Base-by-base conservation (phyloP, 1,284 basidiomycete species). In the Irpex lacteus region DNA sequence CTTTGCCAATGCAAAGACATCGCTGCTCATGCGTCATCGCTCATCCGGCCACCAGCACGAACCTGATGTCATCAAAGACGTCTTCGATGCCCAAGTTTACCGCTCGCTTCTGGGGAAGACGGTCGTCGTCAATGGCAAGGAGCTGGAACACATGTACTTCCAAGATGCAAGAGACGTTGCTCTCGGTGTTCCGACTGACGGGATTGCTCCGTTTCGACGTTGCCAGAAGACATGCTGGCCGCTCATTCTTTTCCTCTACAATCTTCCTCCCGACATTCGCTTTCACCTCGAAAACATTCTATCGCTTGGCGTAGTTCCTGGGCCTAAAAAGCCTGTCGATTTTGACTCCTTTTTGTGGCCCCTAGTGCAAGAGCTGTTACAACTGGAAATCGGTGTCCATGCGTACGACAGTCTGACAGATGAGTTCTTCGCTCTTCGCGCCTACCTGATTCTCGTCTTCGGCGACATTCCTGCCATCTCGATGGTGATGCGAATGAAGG, bases 381-480 rank as follows among this genome's bases (percentile, higher is more conserved):
- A 71, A 8, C 75, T 83, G 0, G 70, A 71, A 0, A 6, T 63
- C 1, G 81, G 81, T 3, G 71, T 82, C 2, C 36, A 44, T 1
- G 72, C 78, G 0, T 80, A 72, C 49, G 76, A 83, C 66, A 62
- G 65, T 0, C 13, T 18, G 9, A 52, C 49, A 9, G 38, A 19
- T 21, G 19, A 19, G 7, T n/a, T 7, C 13, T 75, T 5, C 81
- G 81, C 61, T 47, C 63, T 1, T 71, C 84, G 0, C 75, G 66
- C 44, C 80, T 79, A 0, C 80, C 75, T 61, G 73, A 80, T 82
- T 7, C 60, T 80, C 5, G 73, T 73, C 7, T 79, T 78, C 57
- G 79, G 82, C 2, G 81, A 84, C 62, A 82, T 83, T 36, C 81
- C 79, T 6, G 83, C 82, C 0, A 69, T 82, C 0, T 73, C 78